Base-by-base conservation (phyloP, 345 rosid genomes). In the Arabidopsis arenosa region DNA sequence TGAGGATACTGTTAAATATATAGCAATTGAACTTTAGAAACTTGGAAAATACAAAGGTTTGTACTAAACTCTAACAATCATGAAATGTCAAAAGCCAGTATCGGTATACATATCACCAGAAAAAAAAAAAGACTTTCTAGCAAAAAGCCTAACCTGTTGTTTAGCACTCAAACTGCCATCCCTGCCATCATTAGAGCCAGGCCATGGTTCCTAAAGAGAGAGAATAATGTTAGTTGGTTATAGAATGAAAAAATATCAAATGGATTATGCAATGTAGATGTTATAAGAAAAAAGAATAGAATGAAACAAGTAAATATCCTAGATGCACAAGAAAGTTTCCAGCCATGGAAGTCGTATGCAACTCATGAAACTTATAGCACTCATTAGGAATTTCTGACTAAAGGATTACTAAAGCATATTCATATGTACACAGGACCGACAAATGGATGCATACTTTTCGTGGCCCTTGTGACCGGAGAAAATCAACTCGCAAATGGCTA, bases 401-500 rank as follows among this genome's bases (percentile, higher is more conserved):
- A 28, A 67, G 7, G 55, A 18, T 8, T 11, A 58, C 52, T 3
- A 35, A 68, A 54, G 12, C 40, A 15, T 21, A 41, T 10, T 75
- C 48, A 26, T 41, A 10, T 7, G 30, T 10, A 15, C 65, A 33
- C 21, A 64, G 33, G 47, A 4, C 3, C 0, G 35, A 56, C 47
- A 28, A 36, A 51, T 18, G 47, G 33, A 39, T 49, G 80, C 96
- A 88, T 84, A 95, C 99, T 87, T 88, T 89, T 84, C 86, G 85
- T 32, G 84, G 69, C 21, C 84, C 83, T 43, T 86, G 93, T 45
- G 91, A 89, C 10, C 97, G 89, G 51, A 95, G 87, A 70, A 84
- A 95, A 80, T 95, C 99, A 10, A 95, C 99, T 33, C 97, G 97
- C 75, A 95, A 79, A 77, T 80, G 88, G 4, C 92, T 96, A 54